These are phyloP conservation scores for Exophiala mesophila DNA, from an alignment of 2,329 filamentous ascomycete species.

Conservation along the genomic window DNA sequence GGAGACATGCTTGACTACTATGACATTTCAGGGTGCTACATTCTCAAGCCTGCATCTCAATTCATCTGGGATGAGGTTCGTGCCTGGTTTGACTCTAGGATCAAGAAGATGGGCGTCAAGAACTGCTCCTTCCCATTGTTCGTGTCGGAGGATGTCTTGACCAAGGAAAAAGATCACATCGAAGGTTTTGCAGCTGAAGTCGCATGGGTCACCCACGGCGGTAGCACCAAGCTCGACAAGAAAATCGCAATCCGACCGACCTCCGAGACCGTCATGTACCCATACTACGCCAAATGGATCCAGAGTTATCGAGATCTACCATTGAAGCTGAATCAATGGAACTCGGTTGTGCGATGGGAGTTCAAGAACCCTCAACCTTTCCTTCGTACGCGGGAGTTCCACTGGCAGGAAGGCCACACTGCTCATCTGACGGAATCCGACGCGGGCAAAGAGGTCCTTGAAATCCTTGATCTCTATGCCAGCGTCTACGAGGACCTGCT, in stretches of 20 bases:
- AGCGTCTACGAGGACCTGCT: constrained; percentile 89
- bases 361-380: constrained; percentile 87
- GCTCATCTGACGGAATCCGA: constrained; percentile 81
- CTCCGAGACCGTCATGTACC: constrained; percentile 82
- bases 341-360: constrained; percentile 92
- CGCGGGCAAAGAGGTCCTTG: constrained; percentile 77
- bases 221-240: constrained; percentile 87
- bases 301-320: constrained; percentile 92
- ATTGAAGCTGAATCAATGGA: constrained; percentile 95
- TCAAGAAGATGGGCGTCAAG: constrained; percentile 86
- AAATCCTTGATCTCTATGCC: constrained; percentile 92
- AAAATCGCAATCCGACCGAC: constrained; percentile 66
- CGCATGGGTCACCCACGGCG: constrained; percentile 58
- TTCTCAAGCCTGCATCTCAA: constrained; percentile 70
- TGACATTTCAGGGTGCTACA: constrained; percentile 95
- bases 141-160: constrained; percentile 81
- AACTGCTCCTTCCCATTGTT: constrained; percentile 98
- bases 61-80: constrained; percentile 66
- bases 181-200: constrained; percentile 87
- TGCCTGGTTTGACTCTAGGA: constrained; percentile 56
- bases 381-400: constrained; percentile 85
- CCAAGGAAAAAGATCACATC: constrained; percentile 87
- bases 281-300: constrained; percentile 95
- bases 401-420: constrained; percentile 97
- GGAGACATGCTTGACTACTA: constrained; percentile 98